Conservation (phyloP, 2,329 filamentous ascomycete species). For the Cladosporium cucumerinum region DNA sequence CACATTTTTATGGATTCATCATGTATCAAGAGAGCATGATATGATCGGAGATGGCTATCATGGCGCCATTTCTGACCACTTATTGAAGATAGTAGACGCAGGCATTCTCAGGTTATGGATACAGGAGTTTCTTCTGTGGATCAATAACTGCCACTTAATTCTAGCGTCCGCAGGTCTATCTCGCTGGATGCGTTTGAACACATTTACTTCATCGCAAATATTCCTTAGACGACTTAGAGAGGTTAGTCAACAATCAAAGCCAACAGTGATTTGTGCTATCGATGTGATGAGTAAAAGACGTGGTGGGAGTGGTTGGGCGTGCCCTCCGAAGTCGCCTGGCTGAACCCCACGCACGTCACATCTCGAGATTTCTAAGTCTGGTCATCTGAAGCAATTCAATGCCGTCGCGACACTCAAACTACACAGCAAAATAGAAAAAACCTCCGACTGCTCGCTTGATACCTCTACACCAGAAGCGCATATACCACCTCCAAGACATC, state of each 20-base stretch:
- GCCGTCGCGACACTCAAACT: background rate
- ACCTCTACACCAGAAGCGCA: background rate
- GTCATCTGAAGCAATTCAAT: background rate
- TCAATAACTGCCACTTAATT: no score
- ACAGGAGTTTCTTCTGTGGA: no score
- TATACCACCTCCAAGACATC: background rate
- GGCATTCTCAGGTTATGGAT: no score
- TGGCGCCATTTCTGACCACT: no score
- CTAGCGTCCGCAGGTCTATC: no score
- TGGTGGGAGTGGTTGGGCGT: background rate
- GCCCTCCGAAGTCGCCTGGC: conserved; percentile 2
- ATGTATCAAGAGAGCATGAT: background rate
- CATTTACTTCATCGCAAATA: background rate
- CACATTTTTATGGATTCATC: background rate
- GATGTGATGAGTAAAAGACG: background rate
- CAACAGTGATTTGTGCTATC: background rate
- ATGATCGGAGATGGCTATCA: no score
- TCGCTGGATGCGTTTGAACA: background rate
- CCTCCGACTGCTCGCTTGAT: background rate
- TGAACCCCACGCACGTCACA: conserved; percentile 10
- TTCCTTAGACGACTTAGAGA: background rate
- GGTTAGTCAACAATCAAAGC: background rate
- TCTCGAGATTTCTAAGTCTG: conserved; percentile 4
- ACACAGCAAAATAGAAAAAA: background rate
- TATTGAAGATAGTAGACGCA: no score